Evolutionary conservation across 306 rosid species (phyloP).

Genomic region (Dalbergia cultrata): DNA sequence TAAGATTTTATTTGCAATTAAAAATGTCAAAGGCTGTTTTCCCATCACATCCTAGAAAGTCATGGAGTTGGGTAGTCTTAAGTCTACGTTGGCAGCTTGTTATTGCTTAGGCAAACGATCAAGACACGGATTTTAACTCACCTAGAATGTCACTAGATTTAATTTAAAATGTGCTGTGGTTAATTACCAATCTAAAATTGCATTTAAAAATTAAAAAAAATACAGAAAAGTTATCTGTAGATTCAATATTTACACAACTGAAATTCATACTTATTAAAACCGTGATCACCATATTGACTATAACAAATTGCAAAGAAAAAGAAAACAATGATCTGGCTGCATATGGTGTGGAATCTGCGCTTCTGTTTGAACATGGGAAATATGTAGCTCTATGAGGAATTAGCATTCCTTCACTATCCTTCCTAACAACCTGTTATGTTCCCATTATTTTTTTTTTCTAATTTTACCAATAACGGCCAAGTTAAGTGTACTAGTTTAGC

Average conservation of each 20-base stretch:
- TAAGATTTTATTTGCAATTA: background rate
- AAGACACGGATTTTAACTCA: background rate
- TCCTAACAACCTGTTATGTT: slow-evolving; percentile 41
- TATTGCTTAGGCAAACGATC: slow-evolving; percentile 44
- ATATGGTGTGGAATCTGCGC: slow-evolving; percentile 28
- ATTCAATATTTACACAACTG: too few species aligned
- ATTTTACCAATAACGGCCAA: slow-evolving; percentile 17
- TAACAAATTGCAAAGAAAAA: background rate
- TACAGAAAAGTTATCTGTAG: background rate
- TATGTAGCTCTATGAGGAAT: background rate
- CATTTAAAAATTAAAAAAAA: background rate
- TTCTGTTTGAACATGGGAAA: background rate
- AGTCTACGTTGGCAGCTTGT: slow-evolving; percentile 3
- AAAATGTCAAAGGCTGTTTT: slow-evolving; percentile 41
- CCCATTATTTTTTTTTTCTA: background rate
- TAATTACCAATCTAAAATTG: background rate
- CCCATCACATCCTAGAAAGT: slow-evolving; percentile 42
- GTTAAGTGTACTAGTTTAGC: slow-evolving; percentile 34
- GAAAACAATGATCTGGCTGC: slow-evolving; percentile 28
- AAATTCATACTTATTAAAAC: too few species aligned
- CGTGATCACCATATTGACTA: too few species aligned
- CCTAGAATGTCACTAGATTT: background rate
- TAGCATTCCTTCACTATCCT: slow-evolving; percentile 23
- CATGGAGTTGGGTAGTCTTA: slow-evolving; percentile 40
- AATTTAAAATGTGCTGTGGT: background rate